Evolutionary conservation across 192 early-diverging fungal species (phyloP).

Genomic region (Backusella circina): DNA sequence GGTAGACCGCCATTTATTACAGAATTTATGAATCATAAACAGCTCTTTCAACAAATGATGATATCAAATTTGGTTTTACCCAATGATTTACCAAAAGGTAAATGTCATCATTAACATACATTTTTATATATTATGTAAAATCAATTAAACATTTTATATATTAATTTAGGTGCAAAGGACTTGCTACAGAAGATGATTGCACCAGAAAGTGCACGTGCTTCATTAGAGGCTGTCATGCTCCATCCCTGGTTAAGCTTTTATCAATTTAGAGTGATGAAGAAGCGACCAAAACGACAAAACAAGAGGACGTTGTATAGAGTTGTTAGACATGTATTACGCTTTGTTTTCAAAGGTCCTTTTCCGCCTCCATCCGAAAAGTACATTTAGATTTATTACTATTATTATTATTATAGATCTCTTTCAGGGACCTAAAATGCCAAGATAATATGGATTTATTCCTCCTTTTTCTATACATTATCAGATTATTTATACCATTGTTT

Average conservation of each 20-base stretch:
- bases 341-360: background rate
- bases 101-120: background rate
- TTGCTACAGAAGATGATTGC: background rate
- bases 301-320: background rate
- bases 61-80: background rate
- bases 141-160: background rate
- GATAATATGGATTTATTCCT: background rate
- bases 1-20: background rate
- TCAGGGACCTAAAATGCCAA: background rate
- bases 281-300: background rate
- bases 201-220: background rate
- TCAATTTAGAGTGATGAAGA: background rate
- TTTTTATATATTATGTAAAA: background rate
- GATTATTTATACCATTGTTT: too few species aligned
- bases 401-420: too few species aligned
- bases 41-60: background rate
- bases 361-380: background rate
- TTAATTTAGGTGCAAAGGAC: background rate
- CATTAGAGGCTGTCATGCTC: background rate
- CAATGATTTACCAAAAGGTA: background rate
- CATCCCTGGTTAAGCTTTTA: background rate
- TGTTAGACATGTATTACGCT: background rate
- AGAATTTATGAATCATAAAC: background rate
- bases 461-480: too few species aligned
- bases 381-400: background rate